These are phyloP conservation scores for Pythium pectinolyticum DNA, from an alignment of 352 stramenopile genomes.

Conservation along the genomic window DNA sequence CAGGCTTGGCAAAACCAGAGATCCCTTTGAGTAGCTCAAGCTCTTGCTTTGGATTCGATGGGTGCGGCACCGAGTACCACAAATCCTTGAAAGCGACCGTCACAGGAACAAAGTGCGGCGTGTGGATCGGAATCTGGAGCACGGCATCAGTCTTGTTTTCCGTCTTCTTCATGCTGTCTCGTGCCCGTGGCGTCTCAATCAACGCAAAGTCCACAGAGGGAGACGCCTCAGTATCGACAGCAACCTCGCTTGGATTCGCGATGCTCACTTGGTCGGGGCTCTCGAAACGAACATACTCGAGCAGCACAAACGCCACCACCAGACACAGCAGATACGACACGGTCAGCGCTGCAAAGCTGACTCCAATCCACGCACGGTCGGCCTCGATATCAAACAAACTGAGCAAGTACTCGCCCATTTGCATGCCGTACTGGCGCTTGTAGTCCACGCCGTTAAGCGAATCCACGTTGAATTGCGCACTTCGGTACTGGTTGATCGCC, in stretches of 20 bases:
- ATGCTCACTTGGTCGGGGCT: conserved; percentile 8
- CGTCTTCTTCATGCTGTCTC: not conserved
- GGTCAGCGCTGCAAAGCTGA: conserved; percentile 25
- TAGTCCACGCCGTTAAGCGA: conserved; percentile 33
- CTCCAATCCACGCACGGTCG: conserved; percentile 26
- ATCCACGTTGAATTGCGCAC: conserved; percentile 20
- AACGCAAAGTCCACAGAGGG: not conserved
- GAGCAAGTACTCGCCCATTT: conserved; percentile 29
- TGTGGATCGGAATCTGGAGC: not conserved
- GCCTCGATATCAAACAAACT: conserved; percentile 25
- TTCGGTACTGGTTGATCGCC: conserved; percentile 33
- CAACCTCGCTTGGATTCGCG: not conserved
- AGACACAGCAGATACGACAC: conserved; percentile 32
- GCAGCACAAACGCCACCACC: conserved; percentile 21
- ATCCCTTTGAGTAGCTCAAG: conserved; percentile 66
- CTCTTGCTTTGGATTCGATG: conserved; percentile 25
- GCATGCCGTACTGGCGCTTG: conserved; percentile 16
- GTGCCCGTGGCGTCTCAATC: not conserved
- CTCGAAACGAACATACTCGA: conserved; percentile 37
- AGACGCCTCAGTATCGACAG: too few relatives aligned
- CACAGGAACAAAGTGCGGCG: conserved; percentile 23
- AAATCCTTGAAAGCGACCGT: conserved; percentile 50
- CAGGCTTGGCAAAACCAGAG: conserved; percentile 46
- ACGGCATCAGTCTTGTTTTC: not conserved
- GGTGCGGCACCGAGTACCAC: conserved; percentile 43